phyloP scores from a whole-genome alignment of 139 green algal species.

The Chlorella sp. region DNA sequence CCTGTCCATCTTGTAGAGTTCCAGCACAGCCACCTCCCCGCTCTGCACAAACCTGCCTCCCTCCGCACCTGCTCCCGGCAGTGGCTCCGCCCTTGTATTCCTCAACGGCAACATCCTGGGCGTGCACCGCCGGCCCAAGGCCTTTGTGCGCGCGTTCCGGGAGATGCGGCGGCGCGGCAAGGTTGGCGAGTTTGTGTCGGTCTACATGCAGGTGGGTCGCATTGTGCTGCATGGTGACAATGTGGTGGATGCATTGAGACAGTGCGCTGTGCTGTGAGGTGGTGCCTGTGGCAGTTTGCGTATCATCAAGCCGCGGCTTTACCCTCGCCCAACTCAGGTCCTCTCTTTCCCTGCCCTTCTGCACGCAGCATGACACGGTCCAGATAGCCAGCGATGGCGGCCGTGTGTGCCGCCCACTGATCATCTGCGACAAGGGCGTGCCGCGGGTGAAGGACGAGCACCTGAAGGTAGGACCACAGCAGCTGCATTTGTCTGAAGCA shows the following conservation, averaged over 20 bases:
- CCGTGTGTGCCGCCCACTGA: slow-evolving; percentile 96
- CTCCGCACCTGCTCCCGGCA: neutral
- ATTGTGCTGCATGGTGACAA: too few relatives aligned
- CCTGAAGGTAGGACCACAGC: slow-evolving; percentile 56
- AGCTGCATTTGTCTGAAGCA: too few relatives aligned
- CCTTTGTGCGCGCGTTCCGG: slow-evolving; percentile 69
- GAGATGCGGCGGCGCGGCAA: slow-evolving; percentile 75
- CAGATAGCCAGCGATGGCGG: slow-evolving; percentile 90
- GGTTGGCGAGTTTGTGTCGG: slow-evolving; percentile 90
- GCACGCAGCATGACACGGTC: slow-evolving; percentile 50
- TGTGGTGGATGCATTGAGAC: too few relatives aligned
- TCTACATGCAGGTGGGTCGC: slow-evolving; percentile 64
- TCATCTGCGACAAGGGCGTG: slow-evolving; percentile 94
- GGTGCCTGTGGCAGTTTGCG: too few relatives aligned
- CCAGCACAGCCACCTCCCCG: too few relatives aligned
- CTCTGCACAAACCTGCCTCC: neutral
- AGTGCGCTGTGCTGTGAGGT: too few relatives aligned
- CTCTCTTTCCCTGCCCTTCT: too few relatives aligned
- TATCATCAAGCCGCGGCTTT: too few relatives aligned
- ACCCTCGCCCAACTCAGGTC: too few relatives aligned
- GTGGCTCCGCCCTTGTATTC: slow-evolving; percentile 81
- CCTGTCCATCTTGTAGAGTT: too few relatives aligned
- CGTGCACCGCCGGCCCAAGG: slow-evolving; percentile 65
- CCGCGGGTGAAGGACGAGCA: slow-evolving; percentile 87
- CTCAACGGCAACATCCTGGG: slow-evolving; percentile 97